Conservation (phyloP, 1,284 basidiomycete species). For the Cutaneotrichosporon arboriforme region DNA sequence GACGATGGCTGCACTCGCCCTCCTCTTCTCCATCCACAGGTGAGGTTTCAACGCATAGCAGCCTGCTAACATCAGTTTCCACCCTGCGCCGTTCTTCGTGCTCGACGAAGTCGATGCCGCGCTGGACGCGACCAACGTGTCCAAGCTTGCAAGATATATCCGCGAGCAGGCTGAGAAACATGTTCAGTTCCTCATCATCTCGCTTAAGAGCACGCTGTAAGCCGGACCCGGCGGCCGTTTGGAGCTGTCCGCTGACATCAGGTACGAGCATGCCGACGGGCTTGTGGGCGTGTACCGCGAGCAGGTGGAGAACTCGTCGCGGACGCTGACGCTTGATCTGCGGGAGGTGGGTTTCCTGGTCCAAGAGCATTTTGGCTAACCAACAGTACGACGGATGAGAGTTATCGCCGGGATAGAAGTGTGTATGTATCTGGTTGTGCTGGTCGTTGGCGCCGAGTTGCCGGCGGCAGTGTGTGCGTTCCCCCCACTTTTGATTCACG, state of each 20-base stretch:
- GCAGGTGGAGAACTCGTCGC: conserved; percentile 85
- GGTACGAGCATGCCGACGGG: conserved; percentile 85
- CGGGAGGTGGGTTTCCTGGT: conserved; percentile 5
- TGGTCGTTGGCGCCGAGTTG: not conserved
- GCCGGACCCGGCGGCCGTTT: conserved; percentile 9
- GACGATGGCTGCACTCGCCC: conserved; percentile 91
- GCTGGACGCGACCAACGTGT: conserved; percentile 90
- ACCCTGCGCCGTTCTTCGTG: conserved; percentile 97
- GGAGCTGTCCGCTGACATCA: conserved; percentile 25
- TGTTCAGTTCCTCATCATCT: conserved; percentile 97
- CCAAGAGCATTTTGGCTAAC: not conserved
- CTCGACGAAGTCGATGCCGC: conserved; percentile 98
- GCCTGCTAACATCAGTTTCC: conserved; percentile 60
- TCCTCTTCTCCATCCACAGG: conserved; percentile 96
- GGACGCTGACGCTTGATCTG: conserved; percentile 75
- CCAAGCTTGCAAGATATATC: conserved; percentile 87
- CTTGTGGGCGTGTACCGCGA: conserved; percentile 91
- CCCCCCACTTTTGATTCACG: not conserved
- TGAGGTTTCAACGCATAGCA: conserved; percentile 32
- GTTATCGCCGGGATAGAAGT: not conserved
- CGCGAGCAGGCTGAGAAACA: conserved; percentile 58
- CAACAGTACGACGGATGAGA: not conserved
- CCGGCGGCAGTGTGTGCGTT: not conserved
- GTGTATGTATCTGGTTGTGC: not conserved
- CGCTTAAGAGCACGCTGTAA: conserved; percentile 57